Base-by-base conservation (phyloP, 192 early-diverging fungal genomes). In the Gigaspora rosea region DNA sequence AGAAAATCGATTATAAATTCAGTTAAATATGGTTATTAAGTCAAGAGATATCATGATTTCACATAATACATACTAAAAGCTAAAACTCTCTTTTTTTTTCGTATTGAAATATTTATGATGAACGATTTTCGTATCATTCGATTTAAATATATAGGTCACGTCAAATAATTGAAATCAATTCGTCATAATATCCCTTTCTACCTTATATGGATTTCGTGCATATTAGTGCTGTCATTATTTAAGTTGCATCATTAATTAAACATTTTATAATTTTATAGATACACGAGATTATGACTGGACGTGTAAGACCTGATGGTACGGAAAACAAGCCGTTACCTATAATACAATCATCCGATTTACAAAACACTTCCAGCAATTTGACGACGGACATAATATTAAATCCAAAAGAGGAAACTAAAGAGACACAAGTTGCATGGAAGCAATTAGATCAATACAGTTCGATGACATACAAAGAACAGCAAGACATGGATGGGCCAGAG, bases 231-330 rank as follows among this genome's bases (percentile, higher is more conserved):
- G 13, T 36, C 8, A 15, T 46, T 46, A 16, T 47, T 67, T 67
- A 8, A 46, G 3, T 6, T 16, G 15, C 12, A 63, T 22, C 4
- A 33, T 36, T 63, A 63, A 22, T 63, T 11, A 63, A 33, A 22
- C 20, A 35, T 20, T 13, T 36, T 36, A 2, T 36, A 11, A 22
- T 63, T 36, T 22, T 63, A 36, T 48, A 76, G 15, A 76, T 76
- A 16, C 46, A 47, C 20, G 22, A 62, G 16, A 12, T 76, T 15
- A 49, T 76, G 27, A 16, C 27, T 52, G 16, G 18, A 20, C 41
- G 74, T n/a, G 49, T 76, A 49, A 65, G 41, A 36, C 61, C 74
- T n/a, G 74, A 76, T 51, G 74, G 74, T 18, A 76, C 74, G 9
- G 74, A 76, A 50, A 76, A 76, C 15, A 76, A 76, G 35, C 48